Conservation (phyloP, 1,284 basidiomycete genomes). For the Sphaerobolus stellatus region DNA sequence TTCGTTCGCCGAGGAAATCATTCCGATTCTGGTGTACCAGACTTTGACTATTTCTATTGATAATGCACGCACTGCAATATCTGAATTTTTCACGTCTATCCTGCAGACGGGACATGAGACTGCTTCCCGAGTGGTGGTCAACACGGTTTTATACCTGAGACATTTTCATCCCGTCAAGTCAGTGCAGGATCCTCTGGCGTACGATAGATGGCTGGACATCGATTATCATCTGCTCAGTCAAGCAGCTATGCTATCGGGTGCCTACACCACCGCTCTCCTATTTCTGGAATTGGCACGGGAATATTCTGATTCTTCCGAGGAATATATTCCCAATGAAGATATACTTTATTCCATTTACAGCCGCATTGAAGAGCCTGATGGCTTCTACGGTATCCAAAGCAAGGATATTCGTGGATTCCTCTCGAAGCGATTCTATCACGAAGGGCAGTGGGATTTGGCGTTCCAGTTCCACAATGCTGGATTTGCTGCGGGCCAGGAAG, state of each 20-base stretch:
- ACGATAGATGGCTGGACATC: slow-evolving; percentile 84
- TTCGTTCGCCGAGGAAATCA: slow-evolving; percentile 61
- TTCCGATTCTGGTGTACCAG: slow-evolving; percentile 80
- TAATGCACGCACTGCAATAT: slow-evolving; percentile 41
- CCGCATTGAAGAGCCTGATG: slow-evolving; percentile 95
- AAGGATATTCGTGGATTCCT: slow-evolving; percentile 74
- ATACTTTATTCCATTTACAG: slow-evolving; percentile 90
- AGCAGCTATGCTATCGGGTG: slow-evolving; percentile 75
- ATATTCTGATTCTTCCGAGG: slow-evolving; percentile 33
- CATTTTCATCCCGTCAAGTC: slow-evolving; percentile 45
- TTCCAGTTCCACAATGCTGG: slow-evolving; percentile 88
- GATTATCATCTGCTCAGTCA: slow-evolving; percentile 72
- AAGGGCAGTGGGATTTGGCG: slow-evolving; percentile 88
- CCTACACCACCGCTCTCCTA: slow-evolving; percentile 86
- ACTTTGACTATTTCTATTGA: slow-evolving; percentile 45
- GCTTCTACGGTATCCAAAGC: slow-evolving; percentile 87
- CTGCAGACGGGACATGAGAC: slow-evolving; percentile 43
- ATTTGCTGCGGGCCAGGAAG: slow-evolving; percentile 58
- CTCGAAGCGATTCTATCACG: slow-evolving; percentile 86
- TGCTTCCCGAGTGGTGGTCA: slow-evolving; percentile 60
- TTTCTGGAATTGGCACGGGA: slow-evolving; percentile 85
- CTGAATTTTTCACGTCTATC: slow-evolving; percentile 63
- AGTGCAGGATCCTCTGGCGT: slow-evolving; percentile 53
- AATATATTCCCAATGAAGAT: slow-evolving; percentile 45
- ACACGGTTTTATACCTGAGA: slow-evolving; percentile 80